Evolutionary conservation across 2,329 filamentous ascomycete genomes (phyloP).

Genomic region (Biscogniauxia sp.): DNA sequence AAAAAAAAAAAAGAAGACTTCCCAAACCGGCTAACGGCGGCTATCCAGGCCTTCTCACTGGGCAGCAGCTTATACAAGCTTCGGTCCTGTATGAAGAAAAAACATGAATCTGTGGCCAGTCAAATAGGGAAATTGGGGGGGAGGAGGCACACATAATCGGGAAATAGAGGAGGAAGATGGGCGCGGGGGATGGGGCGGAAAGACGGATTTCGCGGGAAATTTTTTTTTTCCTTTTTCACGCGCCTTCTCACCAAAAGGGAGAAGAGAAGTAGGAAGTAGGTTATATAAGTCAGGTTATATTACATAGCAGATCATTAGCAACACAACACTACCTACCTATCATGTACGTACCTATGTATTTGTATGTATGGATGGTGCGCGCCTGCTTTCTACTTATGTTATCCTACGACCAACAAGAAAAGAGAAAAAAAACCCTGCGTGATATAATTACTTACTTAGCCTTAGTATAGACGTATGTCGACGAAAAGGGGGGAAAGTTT

Average conservation of each 20-base stretch:
- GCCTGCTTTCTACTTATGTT: background rate
- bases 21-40: background rate
- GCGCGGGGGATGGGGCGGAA: background rate
- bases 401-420: too few species aligned
- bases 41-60: background rate
- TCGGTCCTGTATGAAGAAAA: background rate
- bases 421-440: too few species aligned
- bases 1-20: background rate
- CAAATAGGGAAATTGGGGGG: background rate
- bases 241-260: too few species aligned
- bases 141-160: too few species aligned
- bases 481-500: background rate
- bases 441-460: background rate
- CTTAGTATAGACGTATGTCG: background rate
- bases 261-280: too few species aligned
- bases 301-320: background rate
- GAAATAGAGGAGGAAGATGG: background rate
- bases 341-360: background rate
- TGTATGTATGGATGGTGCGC: background rate
- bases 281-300: too few species aligned
- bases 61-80: background rate
- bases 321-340: too few species aligned
- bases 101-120: background rate
- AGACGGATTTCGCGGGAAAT: background rate
- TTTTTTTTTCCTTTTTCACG: background rate